Evolutionary conservation across 1,284 basidiomycete species (phyloP).

Genomic region (Irpex sp.): DNA sequence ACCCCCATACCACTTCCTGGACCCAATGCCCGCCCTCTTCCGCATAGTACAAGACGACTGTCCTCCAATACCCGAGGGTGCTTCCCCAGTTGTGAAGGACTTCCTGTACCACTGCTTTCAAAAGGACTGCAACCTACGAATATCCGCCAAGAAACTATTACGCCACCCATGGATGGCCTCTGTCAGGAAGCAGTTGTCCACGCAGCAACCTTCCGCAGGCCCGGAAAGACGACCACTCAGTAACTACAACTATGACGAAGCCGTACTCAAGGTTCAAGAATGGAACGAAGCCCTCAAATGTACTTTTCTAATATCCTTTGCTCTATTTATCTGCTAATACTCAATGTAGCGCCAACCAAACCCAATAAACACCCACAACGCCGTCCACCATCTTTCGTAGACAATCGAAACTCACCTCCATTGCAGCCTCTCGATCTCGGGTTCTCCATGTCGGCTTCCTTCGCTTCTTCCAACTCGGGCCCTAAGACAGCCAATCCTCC

Average conservation of each 20-base stretch:
- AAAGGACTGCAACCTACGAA: slow-evolving; percentile 92
- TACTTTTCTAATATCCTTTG: slow-evolving; percentile 33
- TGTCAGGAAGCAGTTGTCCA: slow-evolving; percentile 70
- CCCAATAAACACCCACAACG: slow-evolving; percentile 57
- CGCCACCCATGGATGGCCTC: slow-evolving; percentile 95
- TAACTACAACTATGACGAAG: slow-evolving; percentile 90
- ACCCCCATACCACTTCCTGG: slow-evolving; percentile 93
- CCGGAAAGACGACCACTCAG: slow-evolving; percentile 53
- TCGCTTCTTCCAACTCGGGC: slow-evolving; percentile 15
- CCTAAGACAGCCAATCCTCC: neutral
- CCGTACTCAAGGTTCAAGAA: slow-evolving; percentile 92
- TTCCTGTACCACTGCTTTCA: slow-evolving; percentile 98
- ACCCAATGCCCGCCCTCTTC: slow-evolving; percentile 98
- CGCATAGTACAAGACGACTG: slow-evolving; percentile 97
- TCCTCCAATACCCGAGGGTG: slow-evolving; percentile 93
- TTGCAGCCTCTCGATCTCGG: slow-evolving; percentile 30
- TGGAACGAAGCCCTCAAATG: slow-evolving; percentile 97
- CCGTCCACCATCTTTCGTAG: slow-evolving; percentile 30
- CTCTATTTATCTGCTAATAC: neutral
- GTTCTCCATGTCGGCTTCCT: slow-evolving; percentile 21
- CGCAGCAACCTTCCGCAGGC: slow-evolving; percentile 33
- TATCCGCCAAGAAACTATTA: slow-evolving; percentile 90
- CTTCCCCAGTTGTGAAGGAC: slow-evolving; percentile 92
- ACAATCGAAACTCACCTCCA: slow-evolving; percentile 29
- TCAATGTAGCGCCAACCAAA: slow-evolving; percentile 31